phyloP scores from a whole-genome alignment of 2,329 filamentous ascomycete species.

The Scortechinia acanthostroma region DNA sequence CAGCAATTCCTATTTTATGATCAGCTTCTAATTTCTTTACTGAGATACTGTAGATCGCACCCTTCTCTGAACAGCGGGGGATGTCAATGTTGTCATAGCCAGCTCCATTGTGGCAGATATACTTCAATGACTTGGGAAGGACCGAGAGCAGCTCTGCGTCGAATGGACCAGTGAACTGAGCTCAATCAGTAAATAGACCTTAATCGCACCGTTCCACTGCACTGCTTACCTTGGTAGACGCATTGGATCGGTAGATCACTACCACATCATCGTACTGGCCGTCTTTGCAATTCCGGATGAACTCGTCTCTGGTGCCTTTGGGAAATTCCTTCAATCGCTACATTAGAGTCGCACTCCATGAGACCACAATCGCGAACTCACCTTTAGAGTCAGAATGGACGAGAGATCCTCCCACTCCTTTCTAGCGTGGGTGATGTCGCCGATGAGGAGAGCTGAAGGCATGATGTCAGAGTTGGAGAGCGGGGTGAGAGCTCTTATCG shows the following conservation, averaged over 20 bases:
- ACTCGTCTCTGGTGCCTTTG: slow-evolving; percentile 41
- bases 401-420: slow-evolving; percentile 30
- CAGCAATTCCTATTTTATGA: slow-evolving; percentile 35
- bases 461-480: slow-evolving; percentile 9
- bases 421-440: slow-evolving; percentile 27
- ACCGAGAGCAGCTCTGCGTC: slow-evolving; percentile 33
- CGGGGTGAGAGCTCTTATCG: no score
- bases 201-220: background rate
- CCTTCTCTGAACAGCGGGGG: slow-evolving; percentile 39
- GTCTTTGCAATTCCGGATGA: slow-evolving; percentile 42
- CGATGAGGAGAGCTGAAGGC: slow-evolving; percentile 29
- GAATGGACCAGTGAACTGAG: slow-evolving; percentile 17
- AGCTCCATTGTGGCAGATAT: slow-evolving; percentile 44
- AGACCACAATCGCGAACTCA: no score
- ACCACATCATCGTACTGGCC: slow-evolving; percentile 45
- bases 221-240: slow-evolving; percentile 32
- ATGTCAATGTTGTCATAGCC: slow-evolving; percentile 56
- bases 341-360: background rate
- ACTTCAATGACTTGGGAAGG: slow-evolving; percentile 33
- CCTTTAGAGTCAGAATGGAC: slow-evolving; percentile 27
- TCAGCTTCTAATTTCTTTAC: no score
- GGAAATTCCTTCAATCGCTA: slow-evolving; percentile 36
- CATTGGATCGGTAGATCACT: slow-evolving; percentile 50
- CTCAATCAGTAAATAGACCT: background rate
- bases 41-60: slow-evolving; percentile 8